Evolutionary conservation across 2,329 filamentous ascomycete genomes (phyloP).

Genomic region (Colletotrichum trifolii): DNA sequence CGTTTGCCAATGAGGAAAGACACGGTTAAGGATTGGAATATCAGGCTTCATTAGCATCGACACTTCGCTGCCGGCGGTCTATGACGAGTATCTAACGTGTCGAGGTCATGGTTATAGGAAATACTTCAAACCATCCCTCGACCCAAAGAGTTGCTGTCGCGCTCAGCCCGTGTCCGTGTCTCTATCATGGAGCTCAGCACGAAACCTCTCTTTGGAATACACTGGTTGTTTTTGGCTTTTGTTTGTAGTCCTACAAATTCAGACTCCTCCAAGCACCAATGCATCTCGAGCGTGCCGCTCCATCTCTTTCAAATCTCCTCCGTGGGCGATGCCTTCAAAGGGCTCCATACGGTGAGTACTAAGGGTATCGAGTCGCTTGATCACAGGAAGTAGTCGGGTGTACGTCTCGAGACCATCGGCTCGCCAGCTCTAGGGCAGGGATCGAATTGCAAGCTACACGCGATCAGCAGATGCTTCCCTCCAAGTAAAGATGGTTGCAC

Average conservation of each 20-base stretch:
- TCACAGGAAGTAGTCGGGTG: slow-evolving; percentile 99
- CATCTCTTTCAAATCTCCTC: slow-evolving; percentile 30
- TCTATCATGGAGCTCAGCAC: slow-evolving; percentile 32
- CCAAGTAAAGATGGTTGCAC: slow-evolving; percentile 45
- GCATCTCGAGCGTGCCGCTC: slow-evolving; percentile 33
- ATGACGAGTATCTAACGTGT: slow-evolving; percentile 36
- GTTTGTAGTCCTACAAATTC: slow-evolving; percentile 37
- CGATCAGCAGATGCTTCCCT: slow-evolving; percentile 40
- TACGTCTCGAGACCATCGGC: slow-evolving; percentile 98
- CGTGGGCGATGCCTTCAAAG: slow-evolving; percentile 17
- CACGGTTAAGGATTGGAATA: slow-evolving; percentile 2
- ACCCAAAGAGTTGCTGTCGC: slow-evolving; percentile 6
- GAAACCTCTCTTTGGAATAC: slow-evolving; percentile 36
- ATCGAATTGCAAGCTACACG: slow-evolving; percentile 92
- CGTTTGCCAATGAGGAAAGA: no score
- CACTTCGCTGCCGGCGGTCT: slow-evolving; percentile 35
- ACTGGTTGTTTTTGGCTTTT: slow-evolving; percentile 34
- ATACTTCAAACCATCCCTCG: slow-evolving; percentile 4
- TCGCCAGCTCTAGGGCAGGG: slow-evolving; percentile 97
- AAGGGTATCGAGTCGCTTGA: slow-evolving; percentile 36
- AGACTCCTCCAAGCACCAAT: slow-evolving; percentile 34
- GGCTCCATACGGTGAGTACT: slow-evolving; percentile 8
- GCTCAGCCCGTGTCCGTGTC: slow-evolving; percentile 5
- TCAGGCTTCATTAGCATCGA: slow-evolving; percentile 33
- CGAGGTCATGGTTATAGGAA: slow-evolving; percentile 8